Base-by-base conservation (phyloP, 108 stramenopile genomes). In the Cyclotella atomus region DNA sequence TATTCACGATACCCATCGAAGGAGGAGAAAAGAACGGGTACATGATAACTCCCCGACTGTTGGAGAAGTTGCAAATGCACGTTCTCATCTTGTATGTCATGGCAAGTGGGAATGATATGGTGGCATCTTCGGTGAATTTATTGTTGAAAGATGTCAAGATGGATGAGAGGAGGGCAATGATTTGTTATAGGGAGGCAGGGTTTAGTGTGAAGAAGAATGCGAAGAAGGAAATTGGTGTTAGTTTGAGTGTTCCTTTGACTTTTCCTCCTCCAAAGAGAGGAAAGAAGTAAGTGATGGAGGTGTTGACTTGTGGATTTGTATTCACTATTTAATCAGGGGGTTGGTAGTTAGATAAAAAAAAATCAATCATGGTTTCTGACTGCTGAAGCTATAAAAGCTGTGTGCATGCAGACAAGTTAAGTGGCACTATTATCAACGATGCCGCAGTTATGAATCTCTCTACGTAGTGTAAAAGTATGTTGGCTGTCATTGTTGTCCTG, bases 171-270 rank as follows among this genome's bases (percentile, higher is more conserved):
- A 68, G 84, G 34, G 90, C 89, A 19, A 62, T 35, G 7, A 56
- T 70, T 12, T 43, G 92, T 29, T 77, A 91, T n/a, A 82, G 89
- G 59, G 69, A 82, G 68, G 95, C 95, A 0, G 95, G 95, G 24
- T 94, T 85, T 68, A 83, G 70, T 3, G 81, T 88, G 34, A 74
- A 71, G 73, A 87, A 83, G 65, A 87, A 71, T 38, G 81, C 77
- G 0, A 57, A 12, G 0, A 76, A 59, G 1, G 73, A 78, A 17
- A 60, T 65, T 16, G 73, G 84, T 34, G 88, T 77, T 30, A 57
- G 60, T 32, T 83, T 95, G 70, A 87, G 65, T 27, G 87, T 85
- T 23, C 94, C 94, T 2, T 61, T 95, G 34, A 80, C 47, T 6
- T 95, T 92, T 62, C 94, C 94, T 53, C 91, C 91, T 3, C 73